A percentile compares a stretch with the other conserved stretches of the same genome.
Conservation (phyloP, 2,329 filamentous ascomycete genomes). For the Phialocephala subalpina region DNA sequence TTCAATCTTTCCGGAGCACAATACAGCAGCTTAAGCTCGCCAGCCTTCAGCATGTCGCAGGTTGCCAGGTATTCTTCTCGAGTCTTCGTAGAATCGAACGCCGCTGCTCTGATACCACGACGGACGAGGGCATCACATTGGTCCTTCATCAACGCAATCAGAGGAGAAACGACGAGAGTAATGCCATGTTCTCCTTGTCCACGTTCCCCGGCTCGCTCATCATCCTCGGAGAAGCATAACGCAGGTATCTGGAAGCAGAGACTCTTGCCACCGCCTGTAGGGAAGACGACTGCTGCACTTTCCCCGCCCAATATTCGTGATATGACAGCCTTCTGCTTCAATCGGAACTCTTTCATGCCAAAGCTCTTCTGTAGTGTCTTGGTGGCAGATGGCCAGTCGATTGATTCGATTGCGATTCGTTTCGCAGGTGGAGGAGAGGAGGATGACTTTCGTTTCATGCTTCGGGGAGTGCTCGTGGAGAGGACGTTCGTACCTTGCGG, state of each 20-base stretch:
- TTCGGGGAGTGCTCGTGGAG: background rate
- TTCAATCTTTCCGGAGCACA: conserved; percentile 67
- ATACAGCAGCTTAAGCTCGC: conserved; percentile 61
- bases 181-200: conserved; percentile 49
- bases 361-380: conserved; percentile 49
- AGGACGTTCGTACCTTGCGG: background rate
- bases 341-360: conserved; percentile 50
- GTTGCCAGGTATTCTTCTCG: conserved; percentile 49
- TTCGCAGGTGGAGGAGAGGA: conserved; percentile 1
- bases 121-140: conserved; percentile 62
- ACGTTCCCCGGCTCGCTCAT: conserved; percentile 41
- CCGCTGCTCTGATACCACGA: conserved; percentile 59
- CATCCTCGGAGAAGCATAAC: conserved; percentile 51
- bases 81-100: conserved; percentile 63
- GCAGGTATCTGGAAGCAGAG: conserved; percentile 54
- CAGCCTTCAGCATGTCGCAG: conserved; percentile 55
- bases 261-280: conserved; percentile 52
- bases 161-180: conserved; percentile 63
- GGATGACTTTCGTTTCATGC: background rate
- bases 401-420: conserved; percentile 2
- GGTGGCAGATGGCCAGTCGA: conserved; percentile 37
- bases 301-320: conserved; percentile 50
- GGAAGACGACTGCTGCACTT: conserved; percentile 53
- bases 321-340: conserved; percentile 56
- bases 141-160: conserved; percentile 68